These are phyloP conservation scores for Cardamine resedifolia DNA, from an alignment of 345 rosid genomes.

Conservation along the genomic window DNA sequence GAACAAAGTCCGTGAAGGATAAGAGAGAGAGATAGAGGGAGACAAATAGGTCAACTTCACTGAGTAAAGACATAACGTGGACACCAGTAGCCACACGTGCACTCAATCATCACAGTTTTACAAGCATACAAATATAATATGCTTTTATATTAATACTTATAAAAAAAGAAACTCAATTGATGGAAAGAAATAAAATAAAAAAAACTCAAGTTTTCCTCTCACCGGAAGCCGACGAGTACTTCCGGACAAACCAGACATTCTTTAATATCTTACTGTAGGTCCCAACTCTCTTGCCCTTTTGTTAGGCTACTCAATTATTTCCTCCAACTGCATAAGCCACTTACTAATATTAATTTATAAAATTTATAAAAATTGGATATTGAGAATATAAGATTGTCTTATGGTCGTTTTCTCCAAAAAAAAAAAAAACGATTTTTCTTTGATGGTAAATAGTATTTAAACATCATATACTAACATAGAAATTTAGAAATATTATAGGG, in stretches of 20 bases:
- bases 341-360: not conserved
- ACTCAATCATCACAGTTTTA: constrained; percentile 49
- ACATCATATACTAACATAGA: too few species aligned
- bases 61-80: constrained; percentile 64
- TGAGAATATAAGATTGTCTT: not conserved
- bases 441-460: too few species aligned
- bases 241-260: constrained; percentile 40
- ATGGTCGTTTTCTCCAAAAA: not conserved
- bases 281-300: constrained; percentile 10
- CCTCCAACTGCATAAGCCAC: not conserved
- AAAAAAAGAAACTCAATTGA: not conserved
- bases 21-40: constrained; percentile 12
- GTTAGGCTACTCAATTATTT: not conserved
- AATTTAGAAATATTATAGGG: too few species aligned
- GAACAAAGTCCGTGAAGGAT: constrained; percentile 19
- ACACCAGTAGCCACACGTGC: constrained; percentile 62
- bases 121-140: constrained; percentile 7
- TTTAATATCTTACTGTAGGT: constrained; percentile 15
- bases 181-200: too few species aligned
- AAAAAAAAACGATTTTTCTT: too few species aligned
- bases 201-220: not conserved
- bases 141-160: not conserved
- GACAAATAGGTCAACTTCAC: constrained; percentile 49
- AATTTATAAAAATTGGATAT: not conserved
- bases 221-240: constrained; percentile 34